Percentiles rank a stretch among this genome's conserved stretches.
These are phyloP conservation scores for Calonectria fujianensis DNA, from an alignment of 2,329 filamentous ascomycete genomes.

Conservation along the genomic window DNA sequence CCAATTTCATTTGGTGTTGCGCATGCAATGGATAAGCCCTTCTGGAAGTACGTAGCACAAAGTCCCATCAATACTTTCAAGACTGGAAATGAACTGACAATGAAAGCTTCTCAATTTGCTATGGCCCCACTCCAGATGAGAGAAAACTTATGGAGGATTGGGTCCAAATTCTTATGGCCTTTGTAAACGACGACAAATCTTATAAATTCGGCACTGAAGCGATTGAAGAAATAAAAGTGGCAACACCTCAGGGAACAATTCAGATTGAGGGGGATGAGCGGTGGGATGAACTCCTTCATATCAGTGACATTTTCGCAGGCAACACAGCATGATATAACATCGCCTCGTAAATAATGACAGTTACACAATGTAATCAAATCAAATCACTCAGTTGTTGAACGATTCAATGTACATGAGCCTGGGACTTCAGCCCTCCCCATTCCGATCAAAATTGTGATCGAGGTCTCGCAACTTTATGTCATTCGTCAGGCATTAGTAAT, in stretches of 20 bases:
- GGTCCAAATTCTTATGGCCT: slow-evolving; percentile 61
- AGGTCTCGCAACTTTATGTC: too few species aligned
- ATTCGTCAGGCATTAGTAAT: too few species aligned
- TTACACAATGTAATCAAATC: not conserved
- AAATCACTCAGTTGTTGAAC: not conserved
- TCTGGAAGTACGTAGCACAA: slow-evolving; percentile 62
- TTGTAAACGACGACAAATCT: slow-evolving; percentile 57
- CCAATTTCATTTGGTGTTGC: slow-evolving; percentile 59
- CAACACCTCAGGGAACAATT: slow-evolving; percentile 58
- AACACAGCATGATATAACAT: not conserved
- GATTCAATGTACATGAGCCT: not conserved
- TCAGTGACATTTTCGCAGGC: slow-evolving; percentile 32
- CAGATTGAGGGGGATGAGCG: slow-evolving; percentile 59
- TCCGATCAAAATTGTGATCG: too few species aligned
- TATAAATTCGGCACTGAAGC: slow-evolving; percentile 59
- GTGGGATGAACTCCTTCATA: slow-evolving; percentile 57
- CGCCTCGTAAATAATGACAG: not conserved
- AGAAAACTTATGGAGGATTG: slow-evolving; percentile 61
- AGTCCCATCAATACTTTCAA: not conserved
- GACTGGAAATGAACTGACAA: not conserved
- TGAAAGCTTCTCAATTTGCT: slow-evolving; percentile 60
- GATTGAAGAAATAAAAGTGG: slow-evolving; percentile 61
- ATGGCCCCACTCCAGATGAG: slow-evolving; percentile 61
- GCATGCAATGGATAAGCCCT: slow-evolving; percentile 65
- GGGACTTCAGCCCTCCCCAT: too few species aligned